phyloP scores from a whole-genome alignment of 176 grass and related monocot genomes.

The Rhynchospora pubera region DNA sequence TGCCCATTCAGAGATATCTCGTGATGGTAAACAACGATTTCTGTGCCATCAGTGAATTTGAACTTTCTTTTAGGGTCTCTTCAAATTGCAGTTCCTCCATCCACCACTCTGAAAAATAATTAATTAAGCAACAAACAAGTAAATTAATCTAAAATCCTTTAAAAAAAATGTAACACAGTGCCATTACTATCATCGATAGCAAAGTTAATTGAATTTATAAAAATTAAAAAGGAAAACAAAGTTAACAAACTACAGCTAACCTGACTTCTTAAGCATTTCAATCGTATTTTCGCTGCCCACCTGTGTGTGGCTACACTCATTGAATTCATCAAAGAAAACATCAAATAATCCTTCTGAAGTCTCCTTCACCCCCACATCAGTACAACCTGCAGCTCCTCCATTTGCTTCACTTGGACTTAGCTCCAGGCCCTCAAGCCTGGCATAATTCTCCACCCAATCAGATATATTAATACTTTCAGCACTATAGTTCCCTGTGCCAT shows the following conservation, averaged over 20 bases:
- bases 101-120: slow-evolving; percentile 33
- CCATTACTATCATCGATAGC: not conserved
- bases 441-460: slow-evolving; percentile 38
- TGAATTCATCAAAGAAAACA: slow-evolving; percentile 29
- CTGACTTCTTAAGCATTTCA: slow-evolving; percentile 57
- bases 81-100: slow-evolving; percentile 60
- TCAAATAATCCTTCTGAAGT: slow-evolving; percentile 19
- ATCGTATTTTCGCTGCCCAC: slow-evolving; percentile 24
- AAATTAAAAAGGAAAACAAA: not conserved
- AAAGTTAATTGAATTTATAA: not conserved
- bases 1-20: slow-evolving; percentile 73
- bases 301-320: slow-evolving; percentile 9
- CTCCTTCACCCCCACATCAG: not conserved
- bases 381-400: not conserved
- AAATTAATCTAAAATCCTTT: slow-evolving; percentile 1
- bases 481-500: slow-evolving; percentile 14
- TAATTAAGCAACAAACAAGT: slow-evolving; percentile 4
- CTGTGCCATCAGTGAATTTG: slow-evolving; percentile 26
- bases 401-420: slow-evolving; percentile 7
- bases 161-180: not conserved
- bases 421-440: slow-evolving; percentile 16
- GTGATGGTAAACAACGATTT: slow-evolving; percentile 38
- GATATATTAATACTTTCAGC: slow-evolving; percentile 15
- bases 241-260: slow-evolving; percentile 25
- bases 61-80: slow-evolving; percentile 23